Conservation (phyloP, 345 rosid genomes). For the Barbarea vulgaris region DNA sequence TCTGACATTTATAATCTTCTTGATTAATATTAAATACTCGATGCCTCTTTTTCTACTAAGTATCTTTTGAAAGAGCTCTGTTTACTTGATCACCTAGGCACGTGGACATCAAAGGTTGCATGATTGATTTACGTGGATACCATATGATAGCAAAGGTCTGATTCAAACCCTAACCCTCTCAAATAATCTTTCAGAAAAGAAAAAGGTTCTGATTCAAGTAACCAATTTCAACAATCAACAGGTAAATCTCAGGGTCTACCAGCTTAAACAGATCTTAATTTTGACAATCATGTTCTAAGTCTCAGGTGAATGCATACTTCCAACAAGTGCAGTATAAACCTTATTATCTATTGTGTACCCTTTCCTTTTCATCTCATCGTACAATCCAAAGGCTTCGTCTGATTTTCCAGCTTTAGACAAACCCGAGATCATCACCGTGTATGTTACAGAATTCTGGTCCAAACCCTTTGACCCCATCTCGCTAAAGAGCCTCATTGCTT, state of each 20-base stretch:
- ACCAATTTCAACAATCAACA: background rate
- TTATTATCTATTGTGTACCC: conserved; percentile 68
- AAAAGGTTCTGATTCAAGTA: background rate
- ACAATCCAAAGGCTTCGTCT: conserved; percentile 73
- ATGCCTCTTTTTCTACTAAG: too few species aligned
- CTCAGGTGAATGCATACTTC: conserved; percentile 58
- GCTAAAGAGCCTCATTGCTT: conserved; percentile 63
- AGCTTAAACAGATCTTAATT: background rate
- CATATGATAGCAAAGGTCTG: background rate
- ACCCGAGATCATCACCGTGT: conserved; percentile 66
- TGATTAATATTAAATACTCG: background rate
- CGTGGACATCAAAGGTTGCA: background rate
- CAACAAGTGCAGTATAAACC: conserved; percentile 70
- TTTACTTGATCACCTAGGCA: background rate
- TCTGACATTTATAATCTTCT: background rate
- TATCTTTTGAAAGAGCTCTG: background rate
- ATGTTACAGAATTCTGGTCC: conserved; percentile 52
- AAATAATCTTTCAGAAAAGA: background rate
- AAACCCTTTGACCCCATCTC: conserved; percentile 60
- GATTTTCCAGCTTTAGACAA: conserved; percentile 80
- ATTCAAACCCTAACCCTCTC: background rate
- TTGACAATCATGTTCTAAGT: conserved; percentile 10
- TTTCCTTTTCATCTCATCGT: conserved; percentile 64
- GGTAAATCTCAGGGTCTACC: background rate
- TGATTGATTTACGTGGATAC: background rate